Base-by-base conservation (phyloP, 2,329 filamentous ascomycete species). In the Alternaria angustiovoidea region DNA sequence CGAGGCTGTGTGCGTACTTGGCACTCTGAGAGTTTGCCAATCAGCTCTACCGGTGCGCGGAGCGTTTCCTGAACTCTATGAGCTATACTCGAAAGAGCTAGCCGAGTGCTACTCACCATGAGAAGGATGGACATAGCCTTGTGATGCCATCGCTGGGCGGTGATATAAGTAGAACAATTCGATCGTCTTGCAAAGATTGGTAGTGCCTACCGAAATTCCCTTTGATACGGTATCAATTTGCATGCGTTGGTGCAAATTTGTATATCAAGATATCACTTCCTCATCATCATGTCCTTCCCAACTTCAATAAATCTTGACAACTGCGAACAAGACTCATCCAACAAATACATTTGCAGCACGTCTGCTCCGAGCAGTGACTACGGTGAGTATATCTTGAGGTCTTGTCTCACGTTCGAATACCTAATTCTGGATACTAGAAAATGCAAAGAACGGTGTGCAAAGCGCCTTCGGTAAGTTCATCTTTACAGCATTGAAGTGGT, bases 1-100 rank as follows among this genome's bases (percentile, higher is more conserved):
- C 39, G 41, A 46, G 51, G 51, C 51, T 44, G 30, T 44, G 30
- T 44, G 51, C 41, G 51, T 20, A 39, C 51, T 54, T 43, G 39
- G 51, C 51, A 44, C 26, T 16, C 20, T 44, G 38, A 36, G 39
- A 34, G 41, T 46, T 32, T 34, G 51, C 39, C 41, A 30, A 49
- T 49, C 24, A 41, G 36, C 34, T 36, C n/a, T 49, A 24, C 20
- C 16, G 46, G 30, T 38, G 32, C 16, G 20, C 20, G 6, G 46
- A 20, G 46, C 32, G 20, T 20, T 49, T 36, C 46, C 32, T 49
- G 20, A 16, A 34, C 20, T 7, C n/a, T 32, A 49, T n/a, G 20
- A 30, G 11, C 32, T 49, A 36, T 49, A 36, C 32, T 20, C 7
- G 46, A 38, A 49, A 32, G 0, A 38, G 46, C 3, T 38, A 49